A percentile compares a stretch with the other conserved stretches of the same genome.
These are phyloP conservation scores for Postia placenta DNA, from an alignment of 768 basidiomycete genomes.

Conservation along the genomic window DNA sequence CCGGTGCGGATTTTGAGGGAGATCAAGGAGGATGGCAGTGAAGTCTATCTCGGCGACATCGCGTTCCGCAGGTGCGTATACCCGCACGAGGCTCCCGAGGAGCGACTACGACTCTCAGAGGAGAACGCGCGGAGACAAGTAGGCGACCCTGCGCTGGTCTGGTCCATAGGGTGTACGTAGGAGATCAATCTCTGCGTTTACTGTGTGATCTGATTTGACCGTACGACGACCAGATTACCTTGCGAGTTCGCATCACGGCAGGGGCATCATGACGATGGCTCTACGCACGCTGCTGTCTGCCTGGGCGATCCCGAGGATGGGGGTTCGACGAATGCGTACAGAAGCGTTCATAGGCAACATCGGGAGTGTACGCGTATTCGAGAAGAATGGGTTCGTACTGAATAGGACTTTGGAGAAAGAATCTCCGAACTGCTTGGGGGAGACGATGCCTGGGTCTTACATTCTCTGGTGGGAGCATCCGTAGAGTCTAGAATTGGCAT, in stretches of 20 bases:
- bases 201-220: neutral
- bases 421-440: constrained; percentile 31
- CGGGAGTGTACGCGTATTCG: constrained; percentile 58
- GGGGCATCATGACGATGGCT: constrained; percentile 70
- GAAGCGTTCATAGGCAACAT: constrained; percentile 46
- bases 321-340: constrained; percentile 38
- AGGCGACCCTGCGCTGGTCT: constrained; percentile 53
- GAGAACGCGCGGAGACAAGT: constrained; percentile 34
- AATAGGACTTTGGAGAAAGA: constrained; percentile 33
- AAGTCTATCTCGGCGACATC: constrained; percentile 46
- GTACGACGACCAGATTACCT: constrained; percentile 39
- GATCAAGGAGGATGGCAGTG: constrained; percentile 46
- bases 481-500: no score
- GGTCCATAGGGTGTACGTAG: constrained; percentile 51
- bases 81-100: constrained; percentile 27
- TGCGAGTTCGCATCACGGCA: constrained; percentile 53
- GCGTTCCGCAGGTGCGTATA: constrained; percentile 26
- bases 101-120: constrained; percentile 27
- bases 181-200: neutral
- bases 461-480: constrained; percentile 20
- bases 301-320: constrained; percentile 67
- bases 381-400: constrained; percentile 55
- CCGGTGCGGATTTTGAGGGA: constrained; percentile 51
- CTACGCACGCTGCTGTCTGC: constrained; percentile 44
- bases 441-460: constrained; percentile 15